Base-by-base conservation (phyloP, 2,329 filamentous ascomycete genomes). In the Hymenoscyphus infarciens region DNA sequence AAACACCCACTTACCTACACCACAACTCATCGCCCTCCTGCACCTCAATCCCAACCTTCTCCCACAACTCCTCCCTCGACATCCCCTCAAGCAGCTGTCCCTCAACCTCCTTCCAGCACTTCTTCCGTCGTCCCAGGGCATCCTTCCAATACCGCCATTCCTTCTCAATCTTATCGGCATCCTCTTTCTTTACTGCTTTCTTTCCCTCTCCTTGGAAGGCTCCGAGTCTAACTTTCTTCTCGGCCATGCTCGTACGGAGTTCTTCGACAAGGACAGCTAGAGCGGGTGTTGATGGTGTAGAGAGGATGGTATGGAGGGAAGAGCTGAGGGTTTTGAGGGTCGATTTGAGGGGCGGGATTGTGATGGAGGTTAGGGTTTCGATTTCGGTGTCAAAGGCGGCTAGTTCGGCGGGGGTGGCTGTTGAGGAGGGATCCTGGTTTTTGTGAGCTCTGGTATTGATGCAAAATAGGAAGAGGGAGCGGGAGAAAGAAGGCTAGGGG, bases 21-120 rank as follows among this genome's bases (percentile, higher is more conserved):
- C 42, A 49, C 19, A 49, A 49, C 42, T 49, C 42, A 49, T 49
- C 35, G 11, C n/a, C 63, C 53, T 59, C 61, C 63, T 67, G 68
- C n/a, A 62, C 68, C 61, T 72, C 68, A 60, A 72, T 61, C 22
- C 71, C 70, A 7, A 62, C 69, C 64, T 61, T 68, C 60, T 72
- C 84, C 78, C 81, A 82, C 42, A 85, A 67, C 67, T 83, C 81
- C 59, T 76, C 77, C 64, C 72, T 76, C 25, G 69, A 76, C 73
- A 80, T 79, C 53, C 74, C 75, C 62, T 82, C 80, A 35, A 78
- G 75, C 66, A 85, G 63, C 33, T 75, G 70, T 54, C 80, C 81
- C 63, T 69, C 73, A 65, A 65, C 59, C 57, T 69, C 63, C 56
- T 63, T 35, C 65, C 71, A 75, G 0, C 67, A 71, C 63, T 66